Percentiles rank a stretch among this genome's conserved stretches.
Conservation (phyloP, 2,329 filamentous ascomycete species). For the Elsinoe australis region DNA sequence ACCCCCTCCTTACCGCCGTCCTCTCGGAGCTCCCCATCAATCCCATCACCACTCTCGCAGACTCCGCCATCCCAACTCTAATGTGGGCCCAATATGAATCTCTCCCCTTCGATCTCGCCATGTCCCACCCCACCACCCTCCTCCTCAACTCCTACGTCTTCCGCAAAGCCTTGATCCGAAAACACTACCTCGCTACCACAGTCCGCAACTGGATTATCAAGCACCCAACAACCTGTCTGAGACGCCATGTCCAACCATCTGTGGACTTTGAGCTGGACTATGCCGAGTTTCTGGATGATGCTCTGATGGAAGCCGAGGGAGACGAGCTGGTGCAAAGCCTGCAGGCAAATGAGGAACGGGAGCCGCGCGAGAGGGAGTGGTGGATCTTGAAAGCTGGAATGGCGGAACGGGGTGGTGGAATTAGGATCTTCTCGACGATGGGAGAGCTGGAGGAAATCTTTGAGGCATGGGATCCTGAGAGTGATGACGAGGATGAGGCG, state of each 20-base stretch:
- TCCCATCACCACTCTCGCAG: slow-evolving; percentile 43
- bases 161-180: slow-evolving; percentile 90
- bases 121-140: slow-evolving; percentile 52
- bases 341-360: slow-evolving; percentile 52
- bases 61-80: slow-evolving; percentile 48
- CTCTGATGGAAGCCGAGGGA: slow-evolving; percentile 76
- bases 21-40: slow-evolving; percentile 49
- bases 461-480: slow-evolving; percentile 63
- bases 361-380: slow-evolving; percentile 57
- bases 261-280: slow-evolving; percentile 94
- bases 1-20: slow-evolving; percentile 73
- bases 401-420: slow-evolving; percentile 93
- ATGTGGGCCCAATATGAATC: slow-evolving; percentile 83
- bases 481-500: slow-evolving; percentile 33
- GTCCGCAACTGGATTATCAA: slow-evolving; percentile 81
- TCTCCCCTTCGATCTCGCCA: slow-evolving; percentile 72
- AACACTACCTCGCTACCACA: slow-evolving; percentile 84
- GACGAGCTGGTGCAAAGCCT: slow-evolving; percentile 79
- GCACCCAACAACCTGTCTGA: slow-evolving; percentile 62
- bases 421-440: slow-evolving; percentile 78
- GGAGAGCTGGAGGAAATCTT: slow-evolving; percentile 80
- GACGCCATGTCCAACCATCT: slow-evolving; percentile 62
- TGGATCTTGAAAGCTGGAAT: slow-evolving; percentile 98
- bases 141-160: slow-evolving; percentile 89
- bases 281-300: slow-evolving; percentile 91